phyloP scores from a whole-genome alignment of 2,329 filamentous ascomycete species.

The Diaporthe sp. region DNA sequence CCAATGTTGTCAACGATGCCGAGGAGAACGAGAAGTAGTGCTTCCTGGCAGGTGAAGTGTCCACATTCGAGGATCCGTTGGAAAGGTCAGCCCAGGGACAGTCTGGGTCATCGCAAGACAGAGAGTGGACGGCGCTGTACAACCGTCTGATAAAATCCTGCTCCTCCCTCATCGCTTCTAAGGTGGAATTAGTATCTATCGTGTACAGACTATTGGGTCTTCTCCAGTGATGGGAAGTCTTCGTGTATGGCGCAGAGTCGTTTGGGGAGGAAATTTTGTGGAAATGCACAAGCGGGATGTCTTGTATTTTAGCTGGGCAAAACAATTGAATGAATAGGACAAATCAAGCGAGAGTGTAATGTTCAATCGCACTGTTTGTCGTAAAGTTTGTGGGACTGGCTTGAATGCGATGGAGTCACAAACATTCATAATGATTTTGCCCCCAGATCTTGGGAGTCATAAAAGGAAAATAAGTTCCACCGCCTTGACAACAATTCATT shows the following conservation, averaged over 20 bases:
- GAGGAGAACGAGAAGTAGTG: neutral
- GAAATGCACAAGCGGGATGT: too few relatives aligned
- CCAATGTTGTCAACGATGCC: neutral
- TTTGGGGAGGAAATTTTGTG: too few relatives aligned
- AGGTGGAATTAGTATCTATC: neutral
- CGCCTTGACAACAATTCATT: neutral
- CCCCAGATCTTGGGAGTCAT: neutral
- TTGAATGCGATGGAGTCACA: conserved; percentile 7
- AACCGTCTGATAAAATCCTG: neutral
- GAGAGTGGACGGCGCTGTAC: neutral
- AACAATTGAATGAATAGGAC: neutral
- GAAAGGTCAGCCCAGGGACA: neutral
- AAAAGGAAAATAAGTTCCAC: neutral
- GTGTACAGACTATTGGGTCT: neutral
- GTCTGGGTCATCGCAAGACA: neutral
- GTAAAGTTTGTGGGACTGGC: neutral
- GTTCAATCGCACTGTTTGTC: neutral
- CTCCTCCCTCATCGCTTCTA: neutral
- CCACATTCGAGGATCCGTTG: neutral
- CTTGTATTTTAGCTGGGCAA: too few relatives aligned
- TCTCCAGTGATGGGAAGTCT: neutral
- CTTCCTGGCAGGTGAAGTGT: neutral
- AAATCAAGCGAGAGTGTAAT: neutral
- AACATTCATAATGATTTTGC: neutral
- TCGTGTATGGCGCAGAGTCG: neutral